phyloP scores from a whole-genome alignment of 257 asterid species.

The Fraxinus cuspidata region DNA sequence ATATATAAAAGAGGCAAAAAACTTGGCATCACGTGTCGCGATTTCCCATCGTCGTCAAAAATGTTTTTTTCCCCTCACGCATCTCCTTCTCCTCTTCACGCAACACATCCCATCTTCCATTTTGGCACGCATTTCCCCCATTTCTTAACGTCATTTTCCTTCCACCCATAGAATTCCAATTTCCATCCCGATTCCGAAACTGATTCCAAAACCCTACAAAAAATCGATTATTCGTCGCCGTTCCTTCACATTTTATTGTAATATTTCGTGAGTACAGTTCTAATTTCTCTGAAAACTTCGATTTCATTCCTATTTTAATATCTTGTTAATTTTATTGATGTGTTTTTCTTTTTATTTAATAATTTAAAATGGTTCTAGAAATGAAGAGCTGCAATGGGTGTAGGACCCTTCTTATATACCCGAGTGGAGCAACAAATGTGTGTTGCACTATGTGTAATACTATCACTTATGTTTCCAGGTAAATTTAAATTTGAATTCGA shows the following conservation, averaged over 20 bases:
- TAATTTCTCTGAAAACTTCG: not conserved
- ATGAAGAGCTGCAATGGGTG: slow-evolving; percentile 99
- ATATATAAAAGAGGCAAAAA: too few species aligned
- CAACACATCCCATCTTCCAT: too few species aligned
- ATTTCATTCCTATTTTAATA: not conserved
- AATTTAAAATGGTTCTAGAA: slow-evolving; percentile 31
- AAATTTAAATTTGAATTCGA: slow-evolving; percentile 24
- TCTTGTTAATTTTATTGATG: not conserved
- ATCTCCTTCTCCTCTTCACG: too few species aligned
- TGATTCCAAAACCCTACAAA: not conserved
- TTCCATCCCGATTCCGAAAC: not conserved
- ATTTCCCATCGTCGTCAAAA: too few species aligned
- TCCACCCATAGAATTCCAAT: not conserved
- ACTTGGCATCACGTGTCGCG: too few species aligned
- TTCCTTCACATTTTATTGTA: not conserved
- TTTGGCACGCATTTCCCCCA: too few species aligned
- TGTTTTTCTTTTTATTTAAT: not conserved
- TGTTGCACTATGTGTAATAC: slow-evolving; percentile 88
- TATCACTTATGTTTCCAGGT: slow-evolving; percentile 74
- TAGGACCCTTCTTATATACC: slow-evolving; percentile 80
- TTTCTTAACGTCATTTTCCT: not conserved
- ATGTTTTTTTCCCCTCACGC: too few species aligned
- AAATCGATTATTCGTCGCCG: not conserved
- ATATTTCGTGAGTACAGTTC: not conserved
- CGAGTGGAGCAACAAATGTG: slow-evolving; percentile 83